A percentile compares a stretch with the other conserved stretches of the same genome.
These are phyloP conservation scores for Cryptococcus sp. DNA, from an alignment of 1,284 basidiomycete genomes.

Conservation along the genomic window DNA sequence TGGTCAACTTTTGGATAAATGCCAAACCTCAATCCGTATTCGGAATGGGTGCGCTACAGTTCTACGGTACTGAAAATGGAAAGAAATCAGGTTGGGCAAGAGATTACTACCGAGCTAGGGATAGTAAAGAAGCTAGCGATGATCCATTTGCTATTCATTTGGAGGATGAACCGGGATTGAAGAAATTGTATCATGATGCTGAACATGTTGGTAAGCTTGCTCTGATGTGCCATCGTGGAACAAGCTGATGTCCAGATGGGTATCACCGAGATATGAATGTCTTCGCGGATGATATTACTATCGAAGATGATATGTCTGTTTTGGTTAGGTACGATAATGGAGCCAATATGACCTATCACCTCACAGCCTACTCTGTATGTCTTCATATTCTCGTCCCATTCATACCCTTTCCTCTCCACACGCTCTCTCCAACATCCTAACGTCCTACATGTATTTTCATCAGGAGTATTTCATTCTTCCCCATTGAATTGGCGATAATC, in stretches of 20 bases:
- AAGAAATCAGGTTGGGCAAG: conserved; percentile 54
- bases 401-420: not conserved
- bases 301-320: conserved; percentile 58
- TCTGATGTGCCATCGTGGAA: conserved; percentile 8
- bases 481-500: too few species aligned
- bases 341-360: conserved; percentile 57
- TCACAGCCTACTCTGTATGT: conserved; percentile 44
- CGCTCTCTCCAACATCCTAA: too few species aligned
- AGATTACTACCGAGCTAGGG: conserved; percentile 52
- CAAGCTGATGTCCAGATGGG: conserved; percentile 27
- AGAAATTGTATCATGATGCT: conserved; percentile 51
- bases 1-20: conserved; percentile 58
- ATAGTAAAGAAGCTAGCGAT: conserved; percentile 49
- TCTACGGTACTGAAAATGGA: conserved; percentile 55
- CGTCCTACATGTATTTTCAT: too few species aligned
- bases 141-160: conserved; percentile 57
- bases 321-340: conserved; percentile 55
- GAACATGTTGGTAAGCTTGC: conserved; percentile 50
- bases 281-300: conserved; percentile 55
- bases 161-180: conserved; percentile 52
- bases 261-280: conserved; percentile 50
- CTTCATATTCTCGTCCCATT: not conserved
- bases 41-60: conserved; percentile 53
- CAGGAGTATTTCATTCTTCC: too few species aligned
- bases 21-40: conserved; percentile 55